Evolutionary conservation across 176 grass and related monocot genomes (phyloP).

Genomic region (Triticum aestivum): IWGSC_CS_RefSeq_v2.1 NC_057808.1:365509065-365509564

Average conservation of each 20-base stretch:
- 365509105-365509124: no score
- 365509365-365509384: conserved; percentile 4
- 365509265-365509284: conserved; percentile 12
- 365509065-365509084: no score
- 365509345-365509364: no score
- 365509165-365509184: not conserved
- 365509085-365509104: no score
- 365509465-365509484: conserved; percentile 18
- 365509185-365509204: not conserved
- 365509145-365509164: no score
- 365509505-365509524: conserved; percentile 7
- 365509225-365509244: not conserved
- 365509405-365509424: conserved; percentile 38
- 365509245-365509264: not conserved
- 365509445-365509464: not conserved
- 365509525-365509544: not conserved
- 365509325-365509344: conserved; percentile 11
- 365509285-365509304: not conserved
- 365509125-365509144: no score
- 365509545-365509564: not conserved
- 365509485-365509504: not conserved
- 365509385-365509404: not conserved
- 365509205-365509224: not conserved
- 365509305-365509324: not conserved
- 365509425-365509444: conserved; percentile 4